Percentiles rank a stretch among this genome's conserved stretches.
Evolutionary conservation across 2,329 filamentous ascomycete species (phyloP).

Genomic region (Fusarium newnesense): DNA sequence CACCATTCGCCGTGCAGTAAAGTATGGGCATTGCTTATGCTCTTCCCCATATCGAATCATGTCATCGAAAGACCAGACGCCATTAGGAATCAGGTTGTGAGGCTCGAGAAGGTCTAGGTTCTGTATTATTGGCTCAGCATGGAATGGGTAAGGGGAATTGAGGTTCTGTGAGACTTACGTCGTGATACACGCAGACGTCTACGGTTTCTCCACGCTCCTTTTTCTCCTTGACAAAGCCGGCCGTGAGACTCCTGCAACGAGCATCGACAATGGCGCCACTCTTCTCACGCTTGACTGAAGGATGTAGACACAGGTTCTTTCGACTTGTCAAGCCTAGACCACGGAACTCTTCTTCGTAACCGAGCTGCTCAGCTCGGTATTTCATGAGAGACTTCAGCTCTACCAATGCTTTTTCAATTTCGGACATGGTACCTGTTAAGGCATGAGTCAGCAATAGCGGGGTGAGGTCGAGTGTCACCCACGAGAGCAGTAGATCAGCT

Average conservation of each 20-base stretch:
- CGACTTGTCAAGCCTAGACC: slow-evolving; percentile 93
- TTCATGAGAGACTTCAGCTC: slow-evolving; percentile 95
- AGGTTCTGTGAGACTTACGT: slow-evolving; percentile 63
- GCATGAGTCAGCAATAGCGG: slow-evolving; percentile 4
- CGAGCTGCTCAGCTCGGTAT: slow-evolving; percentile 89
- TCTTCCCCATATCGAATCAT: slow-evolving; percentile 91
- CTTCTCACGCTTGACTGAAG: slow-evolving; percentile 95
- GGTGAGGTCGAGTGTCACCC: slow-evolving; percentile 7
- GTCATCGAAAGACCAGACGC: slow-evolving; percentile 94
- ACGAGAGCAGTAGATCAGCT: slow-evolving; percentile 98
- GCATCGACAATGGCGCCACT: slow-evolving; percentile 94
- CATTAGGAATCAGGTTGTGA: slow-evolving; percentile 92
- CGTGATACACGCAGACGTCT: slow-evolving; percentile 94
- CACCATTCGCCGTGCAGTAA: slow-evolving; percentile 93
- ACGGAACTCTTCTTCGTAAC: slow-evolving; percentile 90
- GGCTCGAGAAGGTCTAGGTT: slow-evolving; percentile 95
- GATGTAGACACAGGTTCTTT: slow-evolving; percentile 96
- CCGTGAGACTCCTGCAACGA: slow-evolving; percentile 93
- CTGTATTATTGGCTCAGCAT: slow-evolving; percentile 51
- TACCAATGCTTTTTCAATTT: slow-evolving; percentile 96
- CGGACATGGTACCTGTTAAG: slow-evolving; percentile 85
- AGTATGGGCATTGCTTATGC: slow-evolving; percentile 97
- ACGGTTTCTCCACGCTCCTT: slow-evolving; percentile 95
- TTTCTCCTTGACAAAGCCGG: slow-evolving; percentile 97
- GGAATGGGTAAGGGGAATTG: background rate